Conservation (phyloP, 2,329 filamentous ascomycete species). For the Didymella glomerata region DNA sequence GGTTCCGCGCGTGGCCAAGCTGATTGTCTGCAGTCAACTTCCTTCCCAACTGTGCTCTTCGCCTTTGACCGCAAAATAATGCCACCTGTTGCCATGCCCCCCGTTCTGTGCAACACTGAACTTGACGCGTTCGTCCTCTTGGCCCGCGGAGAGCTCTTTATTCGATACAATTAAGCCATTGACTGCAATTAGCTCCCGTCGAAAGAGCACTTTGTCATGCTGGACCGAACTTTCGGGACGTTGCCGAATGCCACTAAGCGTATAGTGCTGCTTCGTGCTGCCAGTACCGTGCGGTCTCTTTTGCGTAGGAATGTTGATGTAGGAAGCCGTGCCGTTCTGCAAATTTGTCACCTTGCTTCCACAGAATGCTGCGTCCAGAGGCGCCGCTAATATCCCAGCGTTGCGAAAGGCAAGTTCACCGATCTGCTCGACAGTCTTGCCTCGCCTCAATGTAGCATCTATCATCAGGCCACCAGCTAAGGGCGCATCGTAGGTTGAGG, state of each 20-base stretch:
- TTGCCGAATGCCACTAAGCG: slow-evolving; percentile 58
- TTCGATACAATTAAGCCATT: slow-evolving; percentile 64
- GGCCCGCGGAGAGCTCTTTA: neutral
- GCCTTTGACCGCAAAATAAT: slow-evolving; percentile 35
- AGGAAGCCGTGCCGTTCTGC: slow-evolving; percentile 67
- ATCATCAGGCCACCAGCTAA: slow-evolving; percentile 56
- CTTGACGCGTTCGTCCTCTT: neutral
- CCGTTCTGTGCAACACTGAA: slow-evolving; percentile 12
- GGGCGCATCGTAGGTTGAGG: slow-evolving; percentile 59
- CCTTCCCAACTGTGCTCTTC: slow-evolving; percentile 41
- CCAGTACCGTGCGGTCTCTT: slow-evolving; percentile 63
- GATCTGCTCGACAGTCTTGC: slow-evolving; percentile 57
- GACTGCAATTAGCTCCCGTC: slow-evolving; percentile 62
- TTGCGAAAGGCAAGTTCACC: slow-evolving; percentile 65
- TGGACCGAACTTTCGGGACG: slow-evolving; percentile 22
- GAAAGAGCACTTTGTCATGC: slow-evolving; percentile 60
- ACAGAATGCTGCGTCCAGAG: slow-evolving; percentile 32
- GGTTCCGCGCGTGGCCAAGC: neutral
- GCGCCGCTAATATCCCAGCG: slow-evolving; percentile 65
- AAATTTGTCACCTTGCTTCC: slow-evolving; percentile 59
- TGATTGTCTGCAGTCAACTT: neutral
- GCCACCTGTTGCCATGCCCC: slow-evolving; percentile 16
- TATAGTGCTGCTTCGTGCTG: slow-evolving; percentile 64
- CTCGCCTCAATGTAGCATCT: slow-evolving; percentile 58
- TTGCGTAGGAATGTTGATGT: slow-evolving; percentile 58